Percentiles rank a stretch among this genome's conserved stretches.
Conservation (phyloP, 2,329 filamentous ascomycete species). For the Septoria petroselini region DNA sequence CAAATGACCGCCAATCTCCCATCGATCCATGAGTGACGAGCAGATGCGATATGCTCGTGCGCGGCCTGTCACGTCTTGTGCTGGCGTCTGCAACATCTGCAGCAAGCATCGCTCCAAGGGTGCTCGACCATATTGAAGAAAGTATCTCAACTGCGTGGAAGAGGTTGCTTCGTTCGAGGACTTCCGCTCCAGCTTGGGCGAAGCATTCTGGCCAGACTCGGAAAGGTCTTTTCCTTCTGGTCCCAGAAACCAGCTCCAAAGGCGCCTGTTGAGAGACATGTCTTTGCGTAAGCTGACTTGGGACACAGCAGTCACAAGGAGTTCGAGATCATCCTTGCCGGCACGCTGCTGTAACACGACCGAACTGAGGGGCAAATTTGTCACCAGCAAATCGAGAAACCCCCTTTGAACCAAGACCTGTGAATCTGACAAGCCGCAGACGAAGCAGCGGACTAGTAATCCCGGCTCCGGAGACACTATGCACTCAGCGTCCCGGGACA, state of each 20-base stretch:
- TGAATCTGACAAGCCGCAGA: slow-evolving; percentile 80
- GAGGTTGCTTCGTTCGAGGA: slow-evolving; percentile 52
- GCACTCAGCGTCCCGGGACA: slow-evolving; percentile 46
- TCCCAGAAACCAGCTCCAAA: slow-evolving; percentile 96
- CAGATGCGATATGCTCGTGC: slow-evolving; percentile 87
- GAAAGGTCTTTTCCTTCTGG: slow-evolving; percentile 56
- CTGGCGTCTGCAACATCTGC: slow-evolving; percentile 65
- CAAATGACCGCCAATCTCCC: slow-evolving; percentile 90
- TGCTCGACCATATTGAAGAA: slow-evolving; percentile 73
- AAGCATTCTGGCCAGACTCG: slow-evolving; percentile 27
- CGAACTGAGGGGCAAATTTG: slow-evolving; percentile 81
- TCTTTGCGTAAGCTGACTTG: slow-evolving; percentile 85
- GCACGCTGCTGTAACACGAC: slow-evolving; percentile 69
- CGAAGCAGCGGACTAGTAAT: slow-evolving; percentile 84
- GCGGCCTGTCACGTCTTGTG: slow-evolving; percentile 60
- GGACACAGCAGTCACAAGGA: slow-evolving; percentile 77
- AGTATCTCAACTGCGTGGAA: slow-evolving; percentile 63
- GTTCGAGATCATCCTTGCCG: slow-evolving; percentile 71
- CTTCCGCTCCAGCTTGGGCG: slow-evolving; percentile 25
- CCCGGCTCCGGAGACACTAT: slow-evolving; percentile 88
- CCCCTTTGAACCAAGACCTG: slow-evolving; percentile 91
- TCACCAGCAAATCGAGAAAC: slow-evolving; percentile 88
- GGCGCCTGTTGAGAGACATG: slow-evolving; percentile 89
- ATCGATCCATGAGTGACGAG: slow-evolving; percentile 94
- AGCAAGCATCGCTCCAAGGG: slow-evolving; percentile 72